A percentile compares a stretch with the other conserved stretches of the same genome.
Evolutionary conservation across 768 basidiomycete genomes (phyloP).

Genomic region (Pleurotus cornucopiae): DNA sequence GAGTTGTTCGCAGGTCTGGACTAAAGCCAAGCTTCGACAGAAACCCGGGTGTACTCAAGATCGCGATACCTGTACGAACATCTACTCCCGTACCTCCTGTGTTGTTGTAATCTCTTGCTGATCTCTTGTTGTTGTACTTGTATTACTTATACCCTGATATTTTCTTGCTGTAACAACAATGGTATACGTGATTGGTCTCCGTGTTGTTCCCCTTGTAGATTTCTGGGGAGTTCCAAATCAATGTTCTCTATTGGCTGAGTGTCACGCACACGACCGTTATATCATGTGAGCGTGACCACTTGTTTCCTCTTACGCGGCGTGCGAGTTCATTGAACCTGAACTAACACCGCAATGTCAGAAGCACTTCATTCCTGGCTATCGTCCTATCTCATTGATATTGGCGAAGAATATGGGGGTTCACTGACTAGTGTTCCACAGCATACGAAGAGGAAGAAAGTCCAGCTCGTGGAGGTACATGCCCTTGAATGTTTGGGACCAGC

Average conservation of each 20-base stretch:
- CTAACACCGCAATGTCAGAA: slow-evolving; percentile 22
- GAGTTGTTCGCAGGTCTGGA: not conserved
- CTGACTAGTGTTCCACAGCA: slow-evolving; percentile 27
- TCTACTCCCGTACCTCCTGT: not conserved
- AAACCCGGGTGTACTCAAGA: slow-evolving; percentile 6
- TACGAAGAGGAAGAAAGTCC: slow-evolving; percentile 46
- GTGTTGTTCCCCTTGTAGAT: too few species aligned
- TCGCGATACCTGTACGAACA: not conserved
- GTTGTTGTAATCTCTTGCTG: not conserved
- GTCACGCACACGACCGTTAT: not conserved
- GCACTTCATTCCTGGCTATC: slow-evolving; percentile 53
- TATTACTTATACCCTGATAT: not conserved
- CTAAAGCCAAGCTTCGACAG: slow-evolving; percentile 4
- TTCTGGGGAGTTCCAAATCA: not conserved
- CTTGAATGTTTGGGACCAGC: too few species aligned
- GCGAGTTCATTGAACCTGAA: not conserved
- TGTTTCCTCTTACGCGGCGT: not conserved
- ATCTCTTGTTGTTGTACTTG: not conserved
- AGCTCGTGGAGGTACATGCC: slow-evolving; percentile 48
- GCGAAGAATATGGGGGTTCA: slow-evolving; percentile 48
- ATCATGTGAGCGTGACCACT: slow-evolving; percentile 1
- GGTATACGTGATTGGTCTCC: too few species aligned
- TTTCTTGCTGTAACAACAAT: not conserved
- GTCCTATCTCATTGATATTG: slow-evolving; percentile 44
- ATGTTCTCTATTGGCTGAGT: not conserved